Percentiles rank a stretch among this genome's conserved stretches.
phyloP scores from a whole-genome alignment of 345 rosid species.

The Viola odorata region DNA sequence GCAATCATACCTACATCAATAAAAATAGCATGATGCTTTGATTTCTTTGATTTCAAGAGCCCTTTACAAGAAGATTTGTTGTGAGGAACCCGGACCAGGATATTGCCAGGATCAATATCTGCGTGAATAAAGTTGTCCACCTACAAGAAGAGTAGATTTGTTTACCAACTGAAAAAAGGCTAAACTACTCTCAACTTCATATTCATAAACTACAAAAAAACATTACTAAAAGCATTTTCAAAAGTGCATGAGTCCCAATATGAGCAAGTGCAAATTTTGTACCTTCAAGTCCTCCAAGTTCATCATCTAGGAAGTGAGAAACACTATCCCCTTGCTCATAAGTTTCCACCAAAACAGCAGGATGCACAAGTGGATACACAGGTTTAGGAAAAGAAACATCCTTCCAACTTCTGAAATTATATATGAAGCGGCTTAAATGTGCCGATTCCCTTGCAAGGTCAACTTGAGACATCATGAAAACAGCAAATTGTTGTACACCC shows the following conservation, averaged over 20 bases:
- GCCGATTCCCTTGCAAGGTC: constrained; percentile 99
- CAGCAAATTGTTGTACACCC: constrained; percentile 89
- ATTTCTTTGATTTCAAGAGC: constrained; percentile 53
- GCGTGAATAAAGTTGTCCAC: constrained; percentile 98
- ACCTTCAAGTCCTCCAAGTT: constrained; percentile 52
- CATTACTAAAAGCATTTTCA: constrained; percentile 94
- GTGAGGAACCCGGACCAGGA: constrained; percentile 69
- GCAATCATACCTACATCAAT: constrained; percentile 99
- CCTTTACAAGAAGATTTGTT: constrained; percentile 53
- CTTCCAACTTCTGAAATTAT: constrained; percentile 85
- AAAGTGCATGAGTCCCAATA: constrained; percentile 91
- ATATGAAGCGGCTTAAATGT: constrained; percentile 83
- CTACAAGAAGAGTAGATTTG: constrained; percentile 39
- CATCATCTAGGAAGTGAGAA: constrained; percentile 78
- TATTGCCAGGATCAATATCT: constrained; percentile 99
- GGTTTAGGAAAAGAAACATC: constrained; percentile 99
- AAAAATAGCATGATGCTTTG: constrained; percentile 93
- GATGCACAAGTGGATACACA: constrained; percentile 90
- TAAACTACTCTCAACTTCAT: not conserved
- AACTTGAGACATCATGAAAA: constrained; percentile 97
- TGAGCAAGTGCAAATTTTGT: constrained; percentile 82
- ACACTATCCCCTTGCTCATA: constrained; percentile 96
- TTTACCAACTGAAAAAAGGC: constrained; percentile 4
- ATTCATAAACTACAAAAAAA: constrained; percentile 4
- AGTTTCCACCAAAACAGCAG: constrained; percentile 89